Evolutionary conservation across 345 rosid species (phyloP).

Genomic region (Limnanthes douglasii): DNA sequence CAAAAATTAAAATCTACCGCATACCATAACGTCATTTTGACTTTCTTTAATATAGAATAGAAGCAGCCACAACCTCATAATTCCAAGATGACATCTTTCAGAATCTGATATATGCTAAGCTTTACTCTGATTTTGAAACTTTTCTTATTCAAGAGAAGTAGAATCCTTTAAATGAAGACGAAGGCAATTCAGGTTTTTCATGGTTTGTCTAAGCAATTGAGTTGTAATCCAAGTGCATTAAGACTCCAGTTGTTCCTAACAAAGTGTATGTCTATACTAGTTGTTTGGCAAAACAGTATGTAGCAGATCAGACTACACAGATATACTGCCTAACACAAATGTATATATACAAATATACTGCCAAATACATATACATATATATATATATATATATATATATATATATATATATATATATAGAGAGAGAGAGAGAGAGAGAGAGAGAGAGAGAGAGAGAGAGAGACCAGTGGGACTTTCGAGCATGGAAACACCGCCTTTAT

Average conservation of each 20-base stretch:
- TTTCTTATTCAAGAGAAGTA: not conserved
- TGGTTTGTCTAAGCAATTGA: not conserved
- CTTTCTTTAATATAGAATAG: too few species aligned
- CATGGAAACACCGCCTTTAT: constrained; percentile 84
- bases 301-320: too few species aligned
- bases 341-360: too few species aligned
- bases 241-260: too few species aligned
- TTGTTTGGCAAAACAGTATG: too few species aligned
- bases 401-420: too few species aligned
- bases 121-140: not conserved
- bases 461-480: constrained; percentile 94
- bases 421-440: too few species aligned
- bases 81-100: not conserved
- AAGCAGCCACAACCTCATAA: not conserved
- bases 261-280: too few species aligned
- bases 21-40: too few species aligned
- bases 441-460: not conserved
- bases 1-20: not conserved
- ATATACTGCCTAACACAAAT: too few species aligned
- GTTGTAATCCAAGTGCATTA: too few species aligned
- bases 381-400: too few species aligned
- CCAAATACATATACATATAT: not conserved
- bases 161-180: not conserved
- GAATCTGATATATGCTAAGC: not conserved
- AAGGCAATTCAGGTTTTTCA: not conserved